Evolutionary conservation across 495 filamentous ascomycete genomes (phyloP).

Genomic region (Bryoglossum gracile): DNA sequence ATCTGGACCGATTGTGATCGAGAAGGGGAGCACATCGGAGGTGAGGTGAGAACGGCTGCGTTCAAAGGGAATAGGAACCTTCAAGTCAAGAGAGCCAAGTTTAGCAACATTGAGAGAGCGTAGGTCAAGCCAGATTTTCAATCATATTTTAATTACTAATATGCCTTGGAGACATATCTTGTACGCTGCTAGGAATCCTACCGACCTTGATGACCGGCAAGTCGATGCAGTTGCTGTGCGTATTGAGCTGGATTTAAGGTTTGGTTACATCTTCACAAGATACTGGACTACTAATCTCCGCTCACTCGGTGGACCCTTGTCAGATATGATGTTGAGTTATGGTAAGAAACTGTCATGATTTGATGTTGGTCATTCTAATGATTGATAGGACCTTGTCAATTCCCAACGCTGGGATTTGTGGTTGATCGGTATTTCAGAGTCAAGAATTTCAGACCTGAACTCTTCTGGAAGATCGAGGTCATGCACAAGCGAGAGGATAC

Average conservation of each 20-base stretch:
- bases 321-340: too few relatives aligned
- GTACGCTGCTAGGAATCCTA: conserved; percentile 67
- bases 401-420: conserved; percentile 93
- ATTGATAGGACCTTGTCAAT: conserved; percentile 79
- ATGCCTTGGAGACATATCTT: conserved; percentile 65
- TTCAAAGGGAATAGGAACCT: conserved; percentile 62
- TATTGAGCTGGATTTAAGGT: conserved; percentile 87
- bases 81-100: conserved; percentile 76
- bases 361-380: too few relatives aligned
- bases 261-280: conserved; percentile 89
- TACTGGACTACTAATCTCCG: conserved; percentile 73
- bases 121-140: conserved; percentile 35
- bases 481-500: conserved; percentile 69
- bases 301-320: too few relatives aligned
- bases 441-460: conserved; percentile 84
- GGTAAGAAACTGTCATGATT: too few relatives aligned
- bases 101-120: conserved; percentile 94
- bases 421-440: conserved; percentile 93
- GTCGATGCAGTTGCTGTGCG: conserved; percentile 82
- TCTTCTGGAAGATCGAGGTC: conserved; percentile 88
- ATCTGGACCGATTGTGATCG: conserved; percentile 99
- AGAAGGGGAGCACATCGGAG: conserved; percentile 93
- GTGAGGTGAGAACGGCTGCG: conserved; percentile 84
- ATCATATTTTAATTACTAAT: conserved; percentile 15
- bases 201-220: conserved; percentile 75